phyloP scores from a whole-genome alignment of 495 filamentous ascomycete genomes.

The Venustampulla echinocandica region DNA sequence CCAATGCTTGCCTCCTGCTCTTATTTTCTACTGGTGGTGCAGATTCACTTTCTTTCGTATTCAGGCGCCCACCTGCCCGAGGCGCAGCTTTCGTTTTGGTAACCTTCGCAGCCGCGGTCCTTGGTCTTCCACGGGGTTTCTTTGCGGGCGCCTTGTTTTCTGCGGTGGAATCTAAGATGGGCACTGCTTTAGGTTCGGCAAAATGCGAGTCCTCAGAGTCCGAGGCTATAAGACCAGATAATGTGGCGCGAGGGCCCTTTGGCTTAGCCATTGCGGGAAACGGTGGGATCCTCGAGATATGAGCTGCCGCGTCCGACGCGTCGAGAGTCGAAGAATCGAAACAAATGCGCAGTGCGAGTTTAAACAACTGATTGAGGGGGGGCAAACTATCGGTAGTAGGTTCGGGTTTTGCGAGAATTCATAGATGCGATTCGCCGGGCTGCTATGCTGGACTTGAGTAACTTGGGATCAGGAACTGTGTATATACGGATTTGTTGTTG shows the following conservation, averaged over 20 bases:
- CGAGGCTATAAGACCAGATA: slow-evolving; percentile 57
- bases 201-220: slow-evolving; percentile 54
- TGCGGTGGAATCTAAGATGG: slow-evolving; percentile 30
- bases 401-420: too few relatives aligned
- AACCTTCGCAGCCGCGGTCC: slow-evolving; percentile 29
- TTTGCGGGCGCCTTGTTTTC: slow-evolving; percentile 29
- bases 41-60: slow-evolving; percentile 31
- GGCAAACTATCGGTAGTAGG: too few relatives aligned
- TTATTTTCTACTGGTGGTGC: slow-evolving; percentile 22
- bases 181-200: slow-evolving; percentile 23
- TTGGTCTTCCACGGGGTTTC: slow-evolving; percentile 34
- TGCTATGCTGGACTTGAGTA: too few relatives aligned
- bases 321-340: too few relatives aligned
- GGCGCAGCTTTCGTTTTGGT: slow-evolving; percentile 32
- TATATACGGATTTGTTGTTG: too few relatives aligned
- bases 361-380: too few relatives aligned
- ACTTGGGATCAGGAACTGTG: too few relatives aligned
- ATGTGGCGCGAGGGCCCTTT: slow-evolving; percentile 38
- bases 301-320: too few relatives aligned
- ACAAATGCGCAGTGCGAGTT: too few relatives aligned
- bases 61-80: slow-evolving; percentile 31
- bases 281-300: too few relatives aligned
- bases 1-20: slow-evolving; percentile 35
- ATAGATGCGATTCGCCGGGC: too few relatives aligned
- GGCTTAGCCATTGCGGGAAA: slow-evolving; percentile 50